phyloP scores from a whole-genome alignment of 495 filamentous ascomycete genomes.

The Hyaloscypha hepaticicola region DNA sequence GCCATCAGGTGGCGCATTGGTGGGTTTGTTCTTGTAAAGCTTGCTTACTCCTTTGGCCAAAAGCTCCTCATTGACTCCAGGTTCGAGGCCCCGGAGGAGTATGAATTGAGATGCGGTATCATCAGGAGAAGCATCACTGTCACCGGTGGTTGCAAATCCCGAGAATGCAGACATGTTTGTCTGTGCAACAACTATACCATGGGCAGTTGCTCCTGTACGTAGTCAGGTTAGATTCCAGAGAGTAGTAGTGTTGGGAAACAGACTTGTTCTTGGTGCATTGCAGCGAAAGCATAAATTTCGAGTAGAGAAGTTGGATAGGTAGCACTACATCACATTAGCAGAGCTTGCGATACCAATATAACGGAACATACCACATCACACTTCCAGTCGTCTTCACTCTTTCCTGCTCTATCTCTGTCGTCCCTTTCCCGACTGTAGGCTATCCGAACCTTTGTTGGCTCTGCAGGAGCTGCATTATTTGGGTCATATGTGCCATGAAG shows the following conservation, averaged over 20 bases:
- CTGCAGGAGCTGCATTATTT: constrained; percentile 44
- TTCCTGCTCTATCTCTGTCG: constrained; percentile 46
- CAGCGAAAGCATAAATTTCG: constrained; percentile 73
- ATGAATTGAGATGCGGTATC: constrained; percentile 77
- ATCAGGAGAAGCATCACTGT: constrained; percentile 77
- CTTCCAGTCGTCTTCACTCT: constrained; percentile 72
- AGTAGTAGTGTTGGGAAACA: constrained; percentile 34
- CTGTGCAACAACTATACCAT: constrained; percentile 29
- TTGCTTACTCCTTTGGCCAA: constrained; percentile 79
- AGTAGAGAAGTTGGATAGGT: constrained; percentile 67
- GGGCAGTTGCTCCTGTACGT: constrained; percentile 31
- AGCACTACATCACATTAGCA: constrained; percentile 54
- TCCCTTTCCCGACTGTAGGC: constrained; percentile 59
- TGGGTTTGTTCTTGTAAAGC: constrained; percentile 59
- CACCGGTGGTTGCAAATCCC: constrained; percentile 61
- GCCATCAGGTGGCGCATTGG: constrained; percentile 42
- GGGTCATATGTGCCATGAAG: constrained; percentile 35
- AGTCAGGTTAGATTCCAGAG: constrained; percentile 7
- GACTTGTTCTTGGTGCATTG: constrained; percentile 68
- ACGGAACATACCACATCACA: constrained; percentile 61
- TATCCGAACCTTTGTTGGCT: constrained; percentile 59
- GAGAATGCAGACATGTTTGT: constrained; percentile 30
- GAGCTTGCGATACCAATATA: constrained; percentile 2
- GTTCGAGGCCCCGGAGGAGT: constrained; percentile 72
- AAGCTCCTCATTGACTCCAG: constrained; percentile 72